A percentile compares a stretch with the other conserved stretches of the same genome.
Evolutionary conservation across 2,329 filamentous ascomycete species (phyloP).

Genomic region (Aspergillus niger): DNA sequence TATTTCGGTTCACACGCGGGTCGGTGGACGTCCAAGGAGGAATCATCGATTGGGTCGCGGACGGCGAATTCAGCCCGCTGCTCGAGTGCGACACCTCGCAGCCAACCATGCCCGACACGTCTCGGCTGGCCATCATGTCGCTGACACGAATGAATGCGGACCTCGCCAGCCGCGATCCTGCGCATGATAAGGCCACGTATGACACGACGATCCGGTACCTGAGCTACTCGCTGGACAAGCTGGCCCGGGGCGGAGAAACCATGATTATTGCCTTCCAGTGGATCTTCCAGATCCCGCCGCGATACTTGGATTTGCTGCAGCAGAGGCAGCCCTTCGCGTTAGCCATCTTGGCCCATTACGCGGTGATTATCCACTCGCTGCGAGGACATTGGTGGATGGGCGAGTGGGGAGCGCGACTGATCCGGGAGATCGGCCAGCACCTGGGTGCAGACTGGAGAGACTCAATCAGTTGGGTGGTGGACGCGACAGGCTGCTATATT

Average conservation of each 20-base stretch:
- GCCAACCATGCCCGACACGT: constrained; percentile 41
- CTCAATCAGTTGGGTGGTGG: constrained; percentile 36
- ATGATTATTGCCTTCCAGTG: constrained; percentile 52
- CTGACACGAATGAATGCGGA: constrained; percentile 29
- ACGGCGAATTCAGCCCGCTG: constrained; percentile 31
- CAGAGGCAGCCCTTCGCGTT: constrained; percentile 45
- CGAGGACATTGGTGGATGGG: constrained; percentile 70
- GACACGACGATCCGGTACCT: constrained; percentile 31
- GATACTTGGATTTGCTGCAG: constrained; percentile 54
- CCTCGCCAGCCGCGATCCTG: constrained; percentile 22
- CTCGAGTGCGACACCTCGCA: constrained; percentile 23
- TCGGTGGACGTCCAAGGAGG: constrained; percentile 31
- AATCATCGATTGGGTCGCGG: constrained; percentile 26
- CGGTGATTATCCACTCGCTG: constrained; percentile 58
- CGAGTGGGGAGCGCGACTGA: constrained; percentile 65
- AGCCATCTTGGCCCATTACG: constrained; percentile 48
- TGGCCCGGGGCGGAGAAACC: constrained; percentile 34
- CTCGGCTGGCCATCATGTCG: constrained; percentile 31
- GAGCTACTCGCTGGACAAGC: constrained; percentile 28
- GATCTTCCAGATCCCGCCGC: constrained; percentile 63
- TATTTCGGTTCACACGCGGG: constrained; percentile 33
- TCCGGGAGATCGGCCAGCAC: constrained; percentile 57
- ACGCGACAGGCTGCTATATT: constrained; percentile 36
- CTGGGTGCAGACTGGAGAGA: constrained; percentile 32
- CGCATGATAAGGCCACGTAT: constrained; percentile 32